Conservation (phyloP, 441 rosid genomes). For the Syzygium malaccense region DNA sequence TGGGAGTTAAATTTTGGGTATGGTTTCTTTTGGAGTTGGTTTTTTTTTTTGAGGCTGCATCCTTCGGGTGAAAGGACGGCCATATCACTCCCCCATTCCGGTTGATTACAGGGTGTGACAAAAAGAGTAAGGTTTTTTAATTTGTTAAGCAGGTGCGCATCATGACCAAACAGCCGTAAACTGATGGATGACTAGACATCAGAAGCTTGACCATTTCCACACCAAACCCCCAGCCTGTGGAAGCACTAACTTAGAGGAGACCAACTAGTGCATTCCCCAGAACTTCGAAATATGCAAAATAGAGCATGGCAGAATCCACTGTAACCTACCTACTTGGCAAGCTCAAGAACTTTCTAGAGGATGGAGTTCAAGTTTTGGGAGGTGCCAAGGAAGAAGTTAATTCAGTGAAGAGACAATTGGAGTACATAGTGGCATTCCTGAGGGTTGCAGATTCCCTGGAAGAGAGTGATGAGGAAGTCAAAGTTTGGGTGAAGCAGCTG, state of each 20-base stretch:
- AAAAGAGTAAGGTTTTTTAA: background rate
- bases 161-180: background rate
- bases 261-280: background rate
- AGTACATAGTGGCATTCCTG: constrained; percentile 27
- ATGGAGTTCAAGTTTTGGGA: constrained; percentile 6
- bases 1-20: too few species aligned
- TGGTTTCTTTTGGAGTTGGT: too few species aligned
- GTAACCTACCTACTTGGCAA: constrained; percentile 12
- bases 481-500: constrained; percentile 38
- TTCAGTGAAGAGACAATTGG: constrained; percentile 17
- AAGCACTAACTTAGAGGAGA: background rate
- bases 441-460: constrained; percentile 25
- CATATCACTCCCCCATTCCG: too few species aligned
- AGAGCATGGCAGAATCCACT: background rate
- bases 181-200: background rate
- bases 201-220: background rate
- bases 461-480: constrained; percentile 27
- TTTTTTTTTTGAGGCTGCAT: too few species aligned
- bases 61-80: too few species aligned
- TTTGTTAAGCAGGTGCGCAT: background rate
- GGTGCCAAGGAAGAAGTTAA: constrained; percentile 16
- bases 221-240: background rate
- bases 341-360: constrained; percentile 10
- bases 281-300: background rate
- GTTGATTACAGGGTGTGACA: too few species aligned